Evolutionary conservation across 495 filamentous ascomycete species (phyloP).

Genomic region (Immersiella caudata): DNA sequence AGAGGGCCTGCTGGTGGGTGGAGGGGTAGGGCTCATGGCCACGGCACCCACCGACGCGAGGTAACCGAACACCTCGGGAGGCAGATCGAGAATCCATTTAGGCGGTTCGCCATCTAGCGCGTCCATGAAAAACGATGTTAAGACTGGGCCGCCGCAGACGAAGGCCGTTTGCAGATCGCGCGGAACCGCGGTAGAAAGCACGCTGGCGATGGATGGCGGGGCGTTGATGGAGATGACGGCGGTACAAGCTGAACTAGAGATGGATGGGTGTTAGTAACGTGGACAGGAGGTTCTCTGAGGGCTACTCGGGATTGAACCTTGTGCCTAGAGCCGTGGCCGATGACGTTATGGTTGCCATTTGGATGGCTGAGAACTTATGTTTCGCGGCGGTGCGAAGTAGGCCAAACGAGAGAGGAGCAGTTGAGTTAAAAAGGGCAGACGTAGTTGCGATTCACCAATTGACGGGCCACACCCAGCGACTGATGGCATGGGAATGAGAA

Average conservation of each 20-base stretch:
- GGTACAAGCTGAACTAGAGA: conserved; percentile 5
- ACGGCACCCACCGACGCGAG: not conserved
- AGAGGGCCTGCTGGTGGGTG: not conserved
- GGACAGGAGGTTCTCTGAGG: no score
- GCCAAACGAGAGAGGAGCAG: no score
- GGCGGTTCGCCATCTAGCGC: not conserved
- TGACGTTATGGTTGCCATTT: not conserved
- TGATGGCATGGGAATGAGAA: no score
- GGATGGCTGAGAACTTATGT: no score
- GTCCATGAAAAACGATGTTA: conserved; percentile 7
- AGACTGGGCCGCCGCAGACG: conserved; percentile 8
- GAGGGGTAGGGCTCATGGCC: not conserved
- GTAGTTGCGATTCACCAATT: no score
- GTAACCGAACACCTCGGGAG: conserved; percentile 3
- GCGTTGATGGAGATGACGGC: not conserved
- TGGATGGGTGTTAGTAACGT: no score
- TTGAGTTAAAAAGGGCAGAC: no score
- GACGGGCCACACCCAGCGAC: no score
- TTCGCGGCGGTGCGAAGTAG: no score
- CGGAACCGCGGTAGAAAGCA: conserved; percentile 4
- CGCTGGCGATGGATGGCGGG: conserved; percentile 11
- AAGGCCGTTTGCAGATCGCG: conserved; percentile 8
- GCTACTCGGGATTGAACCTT: no score
- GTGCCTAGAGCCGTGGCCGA: not conserved
- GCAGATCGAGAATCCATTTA: not conserved